A percentile compares a stretch with the other conserved stretches of the same genome.
Conservation (phyloP, 2,329 filamentous ascomycete species). For the Aureobasidium sp. region DNA sequence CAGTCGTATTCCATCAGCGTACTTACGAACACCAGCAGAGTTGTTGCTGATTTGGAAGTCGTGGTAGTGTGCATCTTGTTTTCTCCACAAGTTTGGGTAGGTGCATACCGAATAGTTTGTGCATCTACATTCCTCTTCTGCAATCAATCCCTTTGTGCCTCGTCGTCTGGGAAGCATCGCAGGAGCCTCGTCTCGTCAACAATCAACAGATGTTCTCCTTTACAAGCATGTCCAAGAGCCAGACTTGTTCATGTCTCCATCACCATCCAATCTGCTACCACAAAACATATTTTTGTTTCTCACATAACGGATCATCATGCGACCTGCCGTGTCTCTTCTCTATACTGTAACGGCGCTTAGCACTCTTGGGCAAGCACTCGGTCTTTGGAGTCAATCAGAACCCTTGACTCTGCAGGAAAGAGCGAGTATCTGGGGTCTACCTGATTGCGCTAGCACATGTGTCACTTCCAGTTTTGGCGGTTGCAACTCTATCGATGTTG, state of each 20-base stretch:
- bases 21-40: not conserved
- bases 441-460: constrained; percentile 29
- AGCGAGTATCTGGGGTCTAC: constrained; percentile 23
- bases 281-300: no score
- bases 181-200: not conserved
- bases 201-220: not conserved
- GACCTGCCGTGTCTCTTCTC: not conserved
- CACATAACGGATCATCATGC: not conserved
- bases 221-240: not conserved
- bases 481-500: constrained; percentile 33
- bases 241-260: not conserved
- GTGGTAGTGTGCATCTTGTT: not conserved
- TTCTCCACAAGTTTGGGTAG: not conserved
- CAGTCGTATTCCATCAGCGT: not conserved
- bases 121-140: not conserved
- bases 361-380: not conserved
- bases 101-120: not conserved
- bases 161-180: not conserved
- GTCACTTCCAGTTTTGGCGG: constrained; percentile 32
- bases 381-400: not conserved
- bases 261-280: no score
- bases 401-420: not conserved
- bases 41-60: no score
- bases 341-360: not conserved
- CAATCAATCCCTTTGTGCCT: not conserved